Evolutionary conservation across 2,329 filamentous ascomycete species (phyloP).

Genomic region (Calonectria ilicicola): DNA sequence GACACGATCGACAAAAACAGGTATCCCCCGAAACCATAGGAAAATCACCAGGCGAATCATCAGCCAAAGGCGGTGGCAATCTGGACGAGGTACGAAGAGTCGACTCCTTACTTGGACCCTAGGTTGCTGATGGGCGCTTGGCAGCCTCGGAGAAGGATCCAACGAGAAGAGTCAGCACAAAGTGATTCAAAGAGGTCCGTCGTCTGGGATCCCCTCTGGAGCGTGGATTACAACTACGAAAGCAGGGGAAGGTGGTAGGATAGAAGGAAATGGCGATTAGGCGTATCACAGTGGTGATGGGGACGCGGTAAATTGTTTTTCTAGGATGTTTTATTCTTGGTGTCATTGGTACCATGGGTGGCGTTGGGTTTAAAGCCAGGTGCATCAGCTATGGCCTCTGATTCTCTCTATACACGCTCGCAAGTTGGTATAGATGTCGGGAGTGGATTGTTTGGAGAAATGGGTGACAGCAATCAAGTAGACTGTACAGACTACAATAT

Average conservation of each 20-base stretch:
- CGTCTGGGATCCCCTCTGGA: slow-evolving; percentile 74
- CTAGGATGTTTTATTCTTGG: not conserved
- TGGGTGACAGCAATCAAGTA: not conserved
- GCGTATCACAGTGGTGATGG: not conserved
- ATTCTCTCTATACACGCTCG: slow-evolving; percentile 20
- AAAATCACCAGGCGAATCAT: slow-evolving; percentile 43
- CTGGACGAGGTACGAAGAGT: slow-evolving; percentile 66
- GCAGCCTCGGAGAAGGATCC: slow-evolving; percentile 45
- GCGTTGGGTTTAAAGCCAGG: slow-evolving; percentile 26
- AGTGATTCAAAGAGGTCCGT: slow-evolving; percentile 64
- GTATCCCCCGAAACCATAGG: slow-evolving; percentile 30
- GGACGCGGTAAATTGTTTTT: not conserved
- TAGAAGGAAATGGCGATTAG: slow-evolving; percentile 4
- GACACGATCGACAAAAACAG: slow-evolving; percentile 28
- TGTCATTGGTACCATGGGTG: slow-evolving; percentile 19
- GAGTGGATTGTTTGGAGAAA: slow-evolving; percentile 13
- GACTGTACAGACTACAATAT: slow-evolving; percentile 19
- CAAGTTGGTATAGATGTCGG: slow-evolving; percentile 23
- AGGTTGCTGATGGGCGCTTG: slow-evolving; percentile 47
- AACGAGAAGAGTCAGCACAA: slow-evolving; percentile 54
- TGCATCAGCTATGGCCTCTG: slow-evolving; percentile 28
- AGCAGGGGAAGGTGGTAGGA: slow-evolving; percentile 48
- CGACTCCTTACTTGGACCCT: slow-evolving; percentile 64
- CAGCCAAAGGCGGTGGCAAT: slow-evolving; percentile 37
- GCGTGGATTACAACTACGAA: slow-evolving; percentile 68